A percentile compares a stretch with the other conserved stretches of the same genome.
Conservation (phyloP, 1,139 yeast species). For the Nakaseomyces bracarensis region DNA sequence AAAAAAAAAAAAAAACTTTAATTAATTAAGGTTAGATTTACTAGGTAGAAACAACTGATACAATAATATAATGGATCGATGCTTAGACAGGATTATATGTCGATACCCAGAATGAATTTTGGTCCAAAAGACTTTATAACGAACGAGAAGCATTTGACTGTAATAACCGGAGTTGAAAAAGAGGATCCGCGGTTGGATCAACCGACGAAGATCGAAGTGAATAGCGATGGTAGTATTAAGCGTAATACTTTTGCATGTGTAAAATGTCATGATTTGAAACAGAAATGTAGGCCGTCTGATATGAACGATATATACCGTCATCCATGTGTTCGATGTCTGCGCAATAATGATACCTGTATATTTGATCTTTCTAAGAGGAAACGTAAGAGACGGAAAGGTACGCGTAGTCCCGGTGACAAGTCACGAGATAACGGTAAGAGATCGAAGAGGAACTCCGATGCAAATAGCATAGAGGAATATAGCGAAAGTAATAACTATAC, state of each 20-base stretch:
- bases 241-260: slow-evolving; percentile 57
- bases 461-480: not conserved
- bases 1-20: not conserved
- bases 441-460: not conserved
- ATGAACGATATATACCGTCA: slow-evolving; percentile 43
- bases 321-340: slow-evolving; percentile 70
- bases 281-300: slow-evolving; percentile 71
- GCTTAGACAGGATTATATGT: not conserved
- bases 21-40: no score
- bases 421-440: slow-evolving; percentile 6
- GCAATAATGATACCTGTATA: slow-evolving; percentile 55
- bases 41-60: no score
- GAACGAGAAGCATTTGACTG: slow-evolving; percentile 11
- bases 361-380: slow-evolving; percentile 56
- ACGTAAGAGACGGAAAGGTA: slow-evolving; percentile 36
- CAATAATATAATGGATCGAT: not conserved
- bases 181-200: slow-evolving; percentile 22
- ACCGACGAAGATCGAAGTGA: slow-evolving; percentile 22
- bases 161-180: slow-evolving; percentile 21
- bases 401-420: slow-evolving; percentile 34
- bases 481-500: slow-evolving; percentile 2
- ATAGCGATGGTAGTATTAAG: slow-evolving; percentile 20
- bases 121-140: slow-evolving; percentile 6
- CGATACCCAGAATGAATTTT: not conserved
- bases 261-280: slow-evolving; percentile 72